Evolutionary conservation across 805 yeast species (phyloP), one percentile per base, ranked within the genome.

Genomic region (Ascoidea rubescens): DNA sequence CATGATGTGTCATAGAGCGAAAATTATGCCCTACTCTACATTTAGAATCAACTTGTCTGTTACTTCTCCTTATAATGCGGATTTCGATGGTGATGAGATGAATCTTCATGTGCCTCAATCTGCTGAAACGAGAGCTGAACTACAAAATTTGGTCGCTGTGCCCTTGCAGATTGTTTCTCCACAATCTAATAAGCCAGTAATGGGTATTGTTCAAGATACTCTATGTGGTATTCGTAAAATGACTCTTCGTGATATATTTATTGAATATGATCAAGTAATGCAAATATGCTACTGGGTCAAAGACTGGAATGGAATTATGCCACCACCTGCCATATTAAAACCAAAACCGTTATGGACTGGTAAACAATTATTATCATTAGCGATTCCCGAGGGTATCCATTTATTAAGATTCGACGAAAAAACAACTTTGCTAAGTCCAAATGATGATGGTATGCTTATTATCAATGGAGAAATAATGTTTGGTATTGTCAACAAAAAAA

Each of bases 21-120:
- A 87, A 65, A 99, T 93, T 48, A 89, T 93, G 96, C 99, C 99
- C 10, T 93, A 89, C 66, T 90, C 98, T 5, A 93, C 99, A 0
- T 93, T 93, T 75, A 80, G 99, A 72, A 75, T 93, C 72, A 93
- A 93, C 65, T 74, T 93, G 66, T 93, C 98, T 31, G 99, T 93
- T 48, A 93, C 99, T 0, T 88, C 98, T 17, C 99, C 99, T n/a
- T 93, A 93, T 70, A 93, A 93, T 71, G 99, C 99, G 48, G 99
- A 93, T 84, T 93, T 93, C 74, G 99, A 93, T 73, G 99, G 99
- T 77, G 99, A 93, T 70, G 99, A 93, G 72, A 93, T 93, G 99
- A 93, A 93, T 71, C 84, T 93, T 72, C 99, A 93, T 64, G 99
- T 91, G 59, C 99, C 99, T 3, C 99, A 93, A 67, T 86, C 96